Conservation (phyloP, 768 basidiomycete species). For the Pilatotrama ljubarskyi region DNA sequence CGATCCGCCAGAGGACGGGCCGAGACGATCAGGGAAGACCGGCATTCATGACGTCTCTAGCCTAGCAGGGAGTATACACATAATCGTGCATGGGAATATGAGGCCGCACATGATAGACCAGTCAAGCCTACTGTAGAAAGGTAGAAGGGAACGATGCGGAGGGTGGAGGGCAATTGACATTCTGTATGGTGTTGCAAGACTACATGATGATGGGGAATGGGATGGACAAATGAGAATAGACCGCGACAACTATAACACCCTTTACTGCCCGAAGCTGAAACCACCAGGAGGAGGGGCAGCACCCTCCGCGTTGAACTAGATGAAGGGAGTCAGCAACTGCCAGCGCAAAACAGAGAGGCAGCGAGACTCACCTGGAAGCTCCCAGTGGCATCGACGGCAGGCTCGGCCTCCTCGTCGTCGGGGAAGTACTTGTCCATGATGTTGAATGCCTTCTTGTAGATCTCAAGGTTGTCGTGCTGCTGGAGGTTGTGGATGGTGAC, state of each 20-base stretch:
- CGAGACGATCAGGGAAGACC: not conserved
- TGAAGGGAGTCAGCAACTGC: not conserved
- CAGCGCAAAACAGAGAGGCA: not conserved
- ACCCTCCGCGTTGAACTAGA: slow-evolving; percentile 81
- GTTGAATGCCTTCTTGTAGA: slow-evolving; percentile 99
- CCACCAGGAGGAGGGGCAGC: slow-evolving; percentile 92
- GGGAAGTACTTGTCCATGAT: slow-evolving; percentile 99
- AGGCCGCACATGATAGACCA: slow-evolving; percentile 4
- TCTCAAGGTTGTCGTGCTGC: slow-evolving; percentile 98
- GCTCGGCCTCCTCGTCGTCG: slow-evolving; percentile 92
- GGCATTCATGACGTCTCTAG: slow-evolving; percentile 3
- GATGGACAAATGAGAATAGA: slow-evolving; percentile 10
- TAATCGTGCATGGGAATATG: slow-evolving; percentile 17
- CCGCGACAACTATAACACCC: slow-evolving; percentile 22
- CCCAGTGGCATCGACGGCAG: slow-evolving; percentile 73
- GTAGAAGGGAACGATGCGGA: not conserved
- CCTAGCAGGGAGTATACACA: slow-evolving; percentile 14
- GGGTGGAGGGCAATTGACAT: slow-evolving; percentile 14
- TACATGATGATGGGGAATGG: slow-evolving; percentile 21
- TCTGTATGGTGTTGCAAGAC: slow-evolving; percentile 22
- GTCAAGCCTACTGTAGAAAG: slow-evolving; percentile 3
- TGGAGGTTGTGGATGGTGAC: slow-evolving; percentile 98
- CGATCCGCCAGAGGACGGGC: not conserved
- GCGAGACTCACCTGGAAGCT: slow-evolving; percentile 62
- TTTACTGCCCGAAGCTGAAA: slow-evolving; percentile 86